A percentile compares a stretch with the other conserved stretches of the same genome.
Conservation (phyloP, 2,329 filamentous ascomycete species). For the Thermothelomyces thermophilus region DNA sequence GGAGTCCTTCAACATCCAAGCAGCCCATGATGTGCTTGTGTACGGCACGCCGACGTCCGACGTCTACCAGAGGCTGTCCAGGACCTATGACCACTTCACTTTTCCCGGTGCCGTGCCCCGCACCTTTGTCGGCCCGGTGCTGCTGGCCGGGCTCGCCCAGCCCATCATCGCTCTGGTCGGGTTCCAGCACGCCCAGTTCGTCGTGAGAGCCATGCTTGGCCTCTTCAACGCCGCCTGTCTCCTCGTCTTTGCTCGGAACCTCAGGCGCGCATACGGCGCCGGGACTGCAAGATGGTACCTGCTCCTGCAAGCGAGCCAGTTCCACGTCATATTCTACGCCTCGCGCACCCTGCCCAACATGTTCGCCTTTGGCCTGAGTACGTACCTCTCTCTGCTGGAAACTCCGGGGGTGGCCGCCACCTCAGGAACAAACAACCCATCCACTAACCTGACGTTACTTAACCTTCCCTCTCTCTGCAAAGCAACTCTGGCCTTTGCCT, state of each 20-base stretch:
- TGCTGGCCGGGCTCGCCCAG: conserved; percentile 66
- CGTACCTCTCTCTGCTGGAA: background rate
- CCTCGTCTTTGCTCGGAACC: conserved; percentile 54
- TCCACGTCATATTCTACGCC: conserved; percentile 89
- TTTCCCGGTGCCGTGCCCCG: conserved; percentile 90
- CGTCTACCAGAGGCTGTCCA: conserved; percentile 46
- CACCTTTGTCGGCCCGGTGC: conserved; percentile 76
- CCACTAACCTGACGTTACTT: background rate
- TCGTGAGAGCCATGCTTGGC: conserved; percentile 72
- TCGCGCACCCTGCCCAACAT: conserved; percentile 91
- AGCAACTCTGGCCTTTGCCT: conserved; percentile 61
- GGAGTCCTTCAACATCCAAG: conserved; percentile 97
- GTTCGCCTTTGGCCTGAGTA: conserved; percentile 86
- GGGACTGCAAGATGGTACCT: conserved; percentile 72
- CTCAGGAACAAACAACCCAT: conserved; percentile 37
- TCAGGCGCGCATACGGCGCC: conserved; percentile 62
- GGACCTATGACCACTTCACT: conserved; percentile 77
- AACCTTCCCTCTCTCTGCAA: conserved; percentile 27
- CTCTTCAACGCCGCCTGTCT: conserved; percentile 66
- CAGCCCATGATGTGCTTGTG: conserved; percentile 78
- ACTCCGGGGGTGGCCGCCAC: no score
- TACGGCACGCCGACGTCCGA: conserved; percentile 66
- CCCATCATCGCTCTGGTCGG: conserved; percentile 55
- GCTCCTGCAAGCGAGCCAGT: conserved; percentile 72
- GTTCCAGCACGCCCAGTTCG: conserved; percentile 49